Base-by-base conservation (phyloP, 805 yeast genomes). In the Yamadazyma phyllophila region DNA sequence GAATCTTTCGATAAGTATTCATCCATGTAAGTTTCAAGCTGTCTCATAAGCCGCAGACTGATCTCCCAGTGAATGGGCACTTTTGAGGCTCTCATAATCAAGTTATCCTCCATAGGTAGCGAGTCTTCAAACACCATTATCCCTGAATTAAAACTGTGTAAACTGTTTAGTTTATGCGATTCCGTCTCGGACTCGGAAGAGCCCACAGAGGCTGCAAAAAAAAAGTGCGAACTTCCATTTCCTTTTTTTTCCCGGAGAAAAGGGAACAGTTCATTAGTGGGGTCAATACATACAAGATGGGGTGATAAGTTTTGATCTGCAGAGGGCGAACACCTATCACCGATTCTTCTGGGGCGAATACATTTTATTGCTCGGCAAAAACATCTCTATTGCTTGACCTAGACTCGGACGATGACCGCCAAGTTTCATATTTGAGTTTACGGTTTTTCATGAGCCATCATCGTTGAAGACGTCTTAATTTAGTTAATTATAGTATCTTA, bases 31-130 rank as follows among this genome's bases (percentile, higher is more conserved):
- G 24, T 24, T 11, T 24, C 36, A 12, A 43, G 7, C n/a, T 17
- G 26, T 14, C 31, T 29, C 37, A 12, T 34, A 16, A 41, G 2
- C 24, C 34, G 12, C 17, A 11, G 31, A 14, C 14, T 11, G 40
- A 13, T 29, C 13, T 20, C 26, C 13, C 9, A 20, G 15, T 27
- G 24, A 2, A 13, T 29, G 33, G 40, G 35, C 9, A 14, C 26
- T 8, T 16, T 11, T 15, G 26, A 2, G 9, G 34, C 33, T 15
- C 26, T 14, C 16, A 50, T 15, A 5, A 55, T 34, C 16, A 50
- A 10, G 37, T 56, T 51, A 14, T 56, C 60, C 11, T 56, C 60
- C 12, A 40, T 41, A 5, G 46, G 9, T 24, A 56, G 48, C 12
- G 44, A 27, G 31, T 56, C 60, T 31, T 56, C 60, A 45, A 56